Percentiles rank a stretch among this genome's conserved stretches.
These are phyloP conservation scores for Termitomyces heimii DNA, from an alignment of 768 basidiomycete genomes.

Conservation along the genomic window DNA sequence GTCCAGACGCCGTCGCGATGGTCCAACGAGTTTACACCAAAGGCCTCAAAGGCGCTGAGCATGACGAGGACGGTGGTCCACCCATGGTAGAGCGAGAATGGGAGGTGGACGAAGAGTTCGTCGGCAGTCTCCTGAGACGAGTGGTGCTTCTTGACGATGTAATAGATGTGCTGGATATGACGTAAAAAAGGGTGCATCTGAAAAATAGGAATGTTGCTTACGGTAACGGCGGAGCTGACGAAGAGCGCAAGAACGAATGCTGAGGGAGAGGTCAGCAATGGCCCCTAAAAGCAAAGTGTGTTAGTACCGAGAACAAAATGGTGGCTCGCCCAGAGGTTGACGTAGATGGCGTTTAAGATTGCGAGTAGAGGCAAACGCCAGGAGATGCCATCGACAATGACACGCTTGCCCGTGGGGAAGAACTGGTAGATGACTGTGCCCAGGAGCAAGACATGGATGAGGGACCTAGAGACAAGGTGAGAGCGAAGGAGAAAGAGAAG, in stretches of 20 bases:
- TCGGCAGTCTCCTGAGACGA: slow-evolving; percentile 57
- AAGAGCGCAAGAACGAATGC: slow-evolving; percentile 88
- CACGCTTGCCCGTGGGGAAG: slow-evolving; percentile 66
- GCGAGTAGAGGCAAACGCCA: slow-evolving; percentile 92
- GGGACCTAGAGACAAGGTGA: slow-evolving; percentile 44
- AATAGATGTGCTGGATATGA: slow-evolving; percentile 78
- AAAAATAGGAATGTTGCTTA: slow-evolving; percentile 17
- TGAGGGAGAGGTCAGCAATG: slow-evolving; percentile 19
- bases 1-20: slow-evolving; percentile 80
- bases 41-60: slow-evolving; percentile 81
- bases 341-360: slow-evolving; percentile 83
- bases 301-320: slow-evolving; percentile 61
- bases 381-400: slow-evolving; percentile 80
- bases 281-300: neutral
- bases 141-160: slow-evolving; percentile 86
- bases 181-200: slow-evolving; percentile 22
- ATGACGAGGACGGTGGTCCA: slow-evolving; percentile 85
- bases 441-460: slow-evolving; percentile 87
- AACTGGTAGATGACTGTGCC: slow-evolving; percentile 91
- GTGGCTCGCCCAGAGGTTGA: slow-evolving; percentile 77
- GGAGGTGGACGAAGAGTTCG: slow-evolving; percentile 90
- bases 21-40: slow-evolving; percentile 68
- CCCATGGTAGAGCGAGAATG: slow-evolving; percentile 94
- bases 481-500: slow-evolving; percentile 9
- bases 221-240: slow-evolving; percentile 67